Evolutionary conservation across 495 filamentous ascomycete genomes (phyloP).

Genomic region (Platismatia glauca): DNA sequence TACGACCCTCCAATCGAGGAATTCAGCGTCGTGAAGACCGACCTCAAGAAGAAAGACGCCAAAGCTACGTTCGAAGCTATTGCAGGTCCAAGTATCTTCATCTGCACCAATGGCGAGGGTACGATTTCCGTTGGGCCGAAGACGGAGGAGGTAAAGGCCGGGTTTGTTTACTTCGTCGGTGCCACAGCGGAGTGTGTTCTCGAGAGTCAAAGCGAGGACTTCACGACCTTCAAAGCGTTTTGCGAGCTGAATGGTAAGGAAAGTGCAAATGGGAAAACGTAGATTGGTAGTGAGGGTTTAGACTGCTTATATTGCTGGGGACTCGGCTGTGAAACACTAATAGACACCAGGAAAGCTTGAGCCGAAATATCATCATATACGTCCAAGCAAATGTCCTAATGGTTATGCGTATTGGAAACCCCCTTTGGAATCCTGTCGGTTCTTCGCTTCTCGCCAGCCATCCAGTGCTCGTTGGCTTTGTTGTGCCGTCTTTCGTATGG

Average conservation of each 20-base stretch:
- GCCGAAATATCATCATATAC: neutral
- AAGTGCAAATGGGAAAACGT: conserved; percentile 31
- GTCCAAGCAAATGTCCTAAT: neutral
- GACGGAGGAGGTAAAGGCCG: conserved; percentile 63
- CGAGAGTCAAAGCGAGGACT: conserved; percentile 55
- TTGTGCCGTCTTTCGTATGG: neutral
- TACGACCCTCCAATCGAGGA: conserved; percentile 97
- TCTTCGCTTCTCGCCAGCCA: neutral
- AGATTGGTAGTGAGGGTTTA: neutral
- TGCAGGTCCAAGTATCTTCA: conserved; percentile 84
- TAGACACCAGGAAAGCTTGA: neutral
- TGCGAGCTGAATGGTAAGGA: conserved; percentile 66
- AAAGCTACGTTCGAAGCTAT: conserved; percentile 81
- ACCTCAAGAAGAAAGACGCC: conserved; percentile 57
- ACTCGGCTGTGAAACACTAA: neutral
- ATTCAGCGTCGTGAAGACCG: conserved; percentile 80
- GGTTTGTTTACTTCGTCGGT: conserved; percentile 87
- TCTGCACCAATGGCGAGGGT: conserved; percentile 76
- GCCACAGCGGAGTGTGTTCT: conserved; percentile 78
- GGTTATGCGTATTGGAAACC: neutral
- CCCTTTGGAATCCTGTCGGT: neutral
- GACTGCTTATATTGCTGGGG: neutral
- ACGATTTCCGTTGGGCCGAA: conserved; percentile 73
- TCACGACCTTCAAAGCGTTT: conserved; percentile 92
- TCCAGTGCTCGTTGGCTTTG: neutral